Base-by-base conservation (phyloP, 2,329 filamentous ascomycete genomes). In the Sporothrix mexicana region DNA sequence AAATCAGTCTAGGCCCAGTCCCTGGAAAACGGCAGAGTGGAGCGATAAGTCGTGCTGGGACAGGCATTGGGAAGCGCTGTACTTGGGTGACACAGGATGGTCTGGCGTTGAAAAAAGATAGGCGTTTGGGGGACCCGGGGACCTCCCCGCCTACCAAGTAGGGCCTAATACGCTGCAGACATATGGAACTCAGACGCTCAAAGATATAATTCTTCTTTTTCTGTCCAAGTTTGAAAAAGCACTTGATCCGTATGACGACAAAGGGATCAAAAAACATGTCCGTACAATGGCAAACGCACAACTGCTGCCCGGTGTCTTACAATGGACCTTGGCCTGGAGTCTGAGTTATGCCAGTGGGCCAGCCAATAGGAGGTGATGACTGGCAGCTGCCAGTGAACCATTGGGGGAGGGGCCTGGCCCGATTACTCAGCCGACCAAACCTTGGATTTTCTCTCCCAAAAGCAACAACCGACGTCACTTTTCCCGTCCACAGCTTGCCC, bases 381-480 rank as follows among this genome's bases (percentile, higher is more conserved):
- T 36, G 30, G 30, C 30, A 17, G 25, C 57, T 1, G 3, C 6
- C n/a, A 55, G 51, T 55, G 17, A 12, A 55, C 20, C 17, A 55
- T 3, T 55, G 17, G 13, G n/a, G 13, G 51, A 7, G 23, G 43
- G 49, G 2, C 49, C n/a, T n/a, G 30, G 47, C 9, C 47, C 45
- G 25, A 55, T 69, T 55, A 69, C 66, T 70, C 55, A 62, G 30
- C 55, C 55, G 15, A 51, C 5, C 25, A 8, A 3, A 41, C 6
- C 15, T 12, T 43, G n/a, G 45, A 13, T 53, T 41, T 69, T 69
- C 49, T 20, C 20, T 30, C 47, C 6, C 7, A 20, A n/a, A 70
- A 47, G 30, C 30, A 36, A 36, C 30, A 36, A 70, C 53, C 68
- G 68, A 70, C 68, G 68, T 70, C 68, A 70, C 68, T 70, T 47